Conservation (phyloP, 495 filamentous ascomycete genomes). For the Chaetomidium leptoderma region DNA sequence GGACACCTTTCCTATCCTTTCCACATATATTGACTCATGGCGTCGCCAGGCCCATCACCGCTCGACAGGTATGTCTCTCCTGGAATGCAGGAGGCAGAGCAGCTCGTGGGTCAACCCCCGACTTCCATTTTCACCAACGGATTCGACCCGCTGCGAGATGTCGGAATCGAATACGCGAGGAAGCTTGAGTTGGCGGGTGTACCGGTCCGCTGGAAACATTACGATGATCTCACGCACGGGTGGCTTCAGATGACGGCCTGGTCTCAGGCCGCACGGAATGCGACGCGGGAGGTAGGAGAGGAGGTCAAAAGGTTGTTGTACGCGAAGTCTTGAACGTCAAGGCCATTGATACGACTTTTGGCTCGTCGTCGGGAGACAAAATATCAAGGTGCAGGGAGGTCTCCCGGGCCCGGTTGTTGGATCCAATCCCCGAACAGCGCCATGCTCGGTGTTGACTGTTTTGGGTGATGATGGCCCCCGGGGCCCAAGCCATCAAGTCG, state of each 20-base stretch:
- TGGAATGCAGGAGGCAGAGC: conserved; percentile 18
- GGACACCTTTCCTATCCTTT: not conserved
- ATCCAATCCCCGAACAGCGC: too few species aligned
- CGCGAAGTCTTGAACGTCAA: too few species aligned
- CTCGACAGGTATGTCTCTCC: conserved; percentile 25
- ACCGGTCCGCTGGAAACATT: conserved; percentile 31
- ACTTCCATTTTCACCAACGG: conserved; percentile 36
- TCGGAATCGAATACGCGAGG: conserved; percentile 35
- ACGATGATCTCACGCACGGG: conserved; percentile 31
- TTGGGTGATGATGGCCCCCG: too few species aligned
- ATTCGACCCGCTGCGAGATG: conserved; percentile 39
- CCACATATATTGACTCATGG: too few species aligned
- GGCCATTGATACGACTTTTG: too few species aligned
- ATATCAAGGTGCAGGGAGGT: too few species aligned
- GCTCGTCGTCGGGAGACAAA: too few species aligned
- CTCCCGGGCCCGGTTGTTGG: too few species aligned
- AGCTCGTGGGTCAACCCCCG: conserved; percentile 23
- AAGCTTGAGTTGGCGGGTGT: conserved; percentile 35
- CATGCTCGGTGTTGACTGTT: too few species aligned
- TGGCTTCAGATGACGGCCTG: conserved; percentile 39
- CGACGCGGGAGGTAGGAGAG: conserved; percentile 2
- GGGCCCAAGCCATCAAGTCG: not conserved
- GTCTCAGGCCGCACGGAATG: conserved; percentile 29
- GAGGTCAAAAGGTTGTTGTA: too few species aligned
- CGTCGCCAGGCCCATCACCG: conserved; percentile 16